A percentile compares a stretch with the other conserved stretches of the same genome.
Conservation (phyloP, 257 asterid species). For the Fraxinus americana region DNA sequence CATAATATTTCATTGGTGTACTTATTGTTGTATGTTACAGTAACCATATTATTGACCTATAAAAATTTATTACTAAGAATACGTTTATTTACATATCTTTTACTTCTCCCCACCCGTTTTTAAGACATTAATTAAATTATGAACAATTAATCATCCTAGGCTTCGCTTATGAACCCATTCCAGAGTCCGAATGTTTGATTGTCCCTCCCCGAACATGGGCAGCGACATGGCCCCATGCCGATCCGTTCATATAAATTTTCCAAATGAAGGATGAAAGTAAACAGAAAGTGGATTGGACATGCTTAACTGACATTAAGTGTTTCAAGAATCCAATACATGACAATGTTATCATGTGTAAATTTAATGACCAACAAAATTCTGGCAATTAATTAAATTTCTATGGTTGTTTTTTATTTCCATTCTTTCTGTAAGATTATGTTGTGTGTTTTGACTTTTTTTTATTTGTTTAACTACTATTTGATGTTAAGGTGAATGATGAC, state of each 20-base stretch:
- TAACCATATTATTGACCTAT: background rate
- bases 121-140: background rate
- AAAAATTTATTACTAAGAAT: background rate
- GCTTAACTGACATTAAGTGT: background rate
- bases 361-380: background rate
- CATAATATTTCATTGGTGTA: background rate
- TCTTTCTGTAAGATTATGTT: background rate
- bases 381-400: background rate
- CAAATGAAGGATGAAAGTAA: background rate
- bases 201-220: background rate
- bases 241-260: background rate
- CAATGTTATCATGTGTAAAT: background rate
- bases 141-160: constrained; percentile 1
- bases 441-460: background rate
- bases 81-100: background rate
- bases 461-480: background rate
- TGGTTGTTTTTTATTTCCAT: background rate
- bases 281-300: background rate
- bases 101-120: background rate
- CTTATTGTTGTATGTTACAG: background rate
- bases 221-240: background rate
- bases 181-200: background rate
- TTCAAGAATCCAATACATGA: background rate
- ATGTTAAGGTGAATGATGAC: constrained; percentile 80
- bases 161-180: background rate